A percentile compares a stretch with the other conserved stretches of the same genome.
Conservation (phyloP, 2,329 filamentous ascomycete genomes). For the Oidium heveae region DNA sequence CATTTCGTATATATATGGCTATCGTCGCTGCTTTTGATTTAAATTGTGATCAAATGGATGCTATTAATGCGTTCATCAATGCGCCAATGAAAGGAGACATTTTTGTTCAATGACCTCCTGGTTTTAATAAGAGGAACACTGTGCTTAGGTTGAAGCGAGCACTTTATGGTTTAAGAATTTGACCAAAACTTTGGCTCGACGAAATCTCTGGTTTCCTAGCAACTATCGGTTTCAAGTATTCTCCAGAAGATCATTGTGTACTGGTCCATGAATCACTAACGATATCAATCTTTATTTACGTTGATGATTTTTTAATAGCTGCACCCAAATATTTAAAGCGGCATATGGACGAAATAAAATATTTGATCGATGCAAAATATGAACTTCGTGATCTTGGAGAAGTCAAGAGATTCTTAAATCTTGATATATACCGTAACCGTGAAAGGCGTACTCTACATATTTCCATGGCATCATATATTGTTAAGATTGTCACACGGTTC, state of each 20-base stretch:
- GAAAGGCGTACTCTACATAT: neutral
- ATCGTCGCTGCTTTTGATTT: too few species aligned
- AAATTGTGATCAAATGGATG: too few species aligned
- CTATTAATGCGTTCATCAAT: too few species aligned
- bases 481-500: neutral
- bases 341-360: neutral
- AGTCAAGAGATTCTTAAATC: conserved; percentile 1
- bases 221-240: neutral
- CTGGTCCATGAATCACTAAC: neutral
- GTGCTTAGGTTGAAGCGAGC: neutral
- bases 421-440: neutral
- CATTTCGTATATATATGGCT: too few species aligned
- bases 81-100: neutral
- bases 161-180: neutral
- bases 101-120: neutral
- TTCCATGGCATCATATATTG: neutral
- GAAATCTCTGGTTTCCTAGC: neutral
- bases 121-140: neutral
- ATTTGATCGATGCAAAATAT: neutral
- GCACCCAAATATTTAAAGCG: neutral
- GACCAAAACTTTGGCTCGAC: conserved; percentile 1
- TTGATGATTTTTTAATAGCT: conserved; percentile 1
- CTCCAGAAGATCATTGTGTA: neutral
- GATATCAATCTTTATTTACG: neutral
- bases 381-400: conserved; percentile 1